Conservation (phyloP, 106 monocot genomes). For the Posidonia australis region DNA sequence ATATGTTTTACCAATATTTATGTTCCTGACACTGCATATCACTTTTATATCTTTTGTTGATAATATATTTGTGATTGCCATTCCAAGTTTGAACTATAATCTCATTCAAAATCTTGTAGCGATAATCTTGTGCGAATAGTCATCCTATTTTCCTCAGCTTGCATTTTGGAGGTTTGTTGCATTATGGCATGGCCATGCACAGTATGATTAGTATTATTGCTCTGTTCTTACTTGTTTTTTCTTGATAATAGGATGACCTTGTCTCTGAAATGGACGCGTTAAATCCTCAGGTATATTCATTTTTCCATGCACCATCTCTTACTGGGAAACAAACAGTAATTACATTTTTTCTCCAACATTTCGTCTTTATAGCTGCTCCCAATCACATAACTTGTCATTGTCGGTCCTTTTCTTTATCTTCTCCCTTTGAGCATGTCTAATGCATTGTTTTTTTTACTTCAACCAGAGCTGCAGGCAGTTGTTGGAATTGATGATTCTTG, state of each 20-base stretch:
- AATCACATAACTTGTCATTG: neutral
- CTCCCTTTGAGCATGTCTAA: neutral
- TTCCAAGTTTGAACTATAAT: too few species aligned
- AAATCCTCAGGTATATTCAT: constrained; percentile 74
- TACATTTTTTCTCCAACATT: neutral
- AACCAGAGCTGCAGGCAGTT: constrained; percentile 63
- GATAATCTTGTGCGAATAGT: too few species aligned
- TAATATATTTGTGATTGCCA: too few species aligned
- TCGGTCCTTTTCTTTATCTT: neutral
- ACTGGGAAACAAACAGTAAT: neutral
- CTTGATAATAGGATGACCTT: constrained; percentile 58
- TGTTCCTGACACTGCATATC: too few species aligned
- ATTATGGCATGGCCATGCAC: neutral
- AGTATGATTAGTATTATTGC: neutral
- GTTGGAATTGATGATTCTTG: constrained; percentile 50
- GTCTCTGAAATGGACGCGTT: constrained; percentile 66
- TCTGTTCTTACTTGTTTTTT: neutral
- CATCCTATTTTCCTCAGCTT: neutral
- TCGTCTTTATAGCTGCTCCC: neutral
- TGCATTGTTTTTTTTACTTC: neutral
- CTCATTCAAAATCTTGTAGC: too few species aligned
- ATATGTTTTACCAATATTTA: too few species aligned
- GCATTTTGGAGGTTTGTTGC: neutral
- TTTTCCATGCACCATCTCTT: neutral
- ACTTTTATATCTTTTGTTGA: too few species aligned